Base-by-base conservation (phyloP, 805 yeast species). In the Jamesozyma lodderae region DNA sequence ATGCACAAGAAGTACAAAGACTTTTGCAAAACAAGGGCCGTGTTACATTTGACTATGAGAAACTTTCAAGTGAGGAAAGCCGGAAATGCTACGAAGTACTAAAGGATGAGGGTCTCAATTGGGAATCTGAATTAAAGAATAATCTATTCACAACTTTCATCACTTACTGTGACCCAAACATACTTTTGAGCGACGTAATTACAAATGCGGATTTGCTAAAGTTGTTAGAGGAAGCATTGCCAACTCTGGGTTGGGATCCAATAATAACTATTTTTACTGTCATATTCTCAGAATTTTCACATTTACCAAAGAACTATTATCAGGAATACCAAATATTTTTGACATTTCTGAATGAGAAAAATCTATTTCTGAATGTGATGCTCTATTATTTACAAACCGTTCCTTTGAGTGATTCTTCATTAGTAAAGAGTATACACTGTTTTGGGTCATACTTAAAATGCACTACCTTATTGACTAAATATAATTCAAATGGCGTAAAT, bases 401-500 rank as follows among this genome's bases (percentile, higher is more conserved):
- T 0, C 19, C 45, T 6, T 9, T 40, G 2, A 22, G 35, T 9
- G 45, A 41, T 23, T 29, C 40, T 3, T 20, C 33, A 26, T 21
- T 41, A 5, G 27, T 25, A 6, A 27, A 31, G 8, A 34, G 38
- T 7, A 20, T 41, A 28, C 27, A 31, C 9, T 39, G 27, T 26
- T 14, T 44, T 9, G 43, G 31, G 2, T 11, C 23, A 13, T 25
- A 31, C 15, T 29, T 38, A 4, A 25, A 15, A 28, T 10, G 14
- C 11, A 16, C 36, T 8, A 22, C 24, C 3, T 11, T 17, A 7
- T 15, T 36, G 15, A 29, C 37, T 13, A 34, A 38, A 17, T 31
- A 13, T 22, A 36, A 36, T n/a, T 45, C 48, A n/a, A 30, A 38
- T 11, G 41, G 36, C 11, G 41, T 51, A 16, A 48, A 42, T 10